Evolutionary conservation across 352 stramenopile species (phyloP).

Genomic region (Blastocystis sp.): DNA sequence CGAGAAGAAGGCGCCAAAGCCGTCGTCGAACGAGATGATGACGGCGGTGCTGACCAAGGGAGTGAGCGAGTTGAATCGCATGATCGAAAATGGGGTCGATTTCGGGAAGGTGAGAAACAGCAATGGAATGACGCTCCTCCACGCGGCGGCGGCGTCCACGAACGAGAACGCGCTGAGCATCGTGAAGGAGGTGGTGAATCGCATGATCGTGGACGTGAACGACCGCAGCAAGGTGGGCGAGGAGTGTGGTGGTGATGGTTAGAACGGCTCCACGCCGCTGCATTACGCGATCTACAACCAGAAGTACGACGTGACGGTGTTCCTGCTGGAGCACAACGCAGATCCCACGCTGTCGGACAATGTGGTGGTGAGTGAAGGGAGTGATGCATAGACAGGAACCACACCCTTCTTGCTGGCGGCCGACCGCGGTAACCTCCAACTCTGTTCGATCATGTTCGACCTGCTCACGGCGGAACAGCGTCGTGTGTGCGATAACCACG

Average conservation of each 20-base stretch:
- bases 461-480: background rate
- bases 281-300: conserved; percentile 61
- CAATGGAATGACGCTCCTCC: conserved; percentile 33
- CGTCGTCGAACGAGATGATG: background rate
- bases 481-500: background rate
- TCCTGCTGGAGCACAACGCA: conserved; percentile 14
- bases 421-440: background rate
- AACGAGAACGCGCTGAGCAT: background rate
- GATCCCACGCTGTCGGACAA: conserved; percentile 20
- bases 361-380: background rate
- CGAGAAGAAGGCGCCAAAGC: conserved; percentile 7
- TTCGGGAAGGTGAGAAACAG: conserved; percentile 4
- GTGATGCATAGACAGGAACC: background rate
- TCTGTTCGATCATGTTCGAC: background rate
- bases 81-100: conserved; percentile 5
- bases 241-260: background rate
- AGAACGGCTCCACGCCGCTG: background rate
- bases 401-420: conserved; percentile 19
- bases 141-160: conserved; percentile 13
- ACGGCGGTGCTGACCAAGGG: background rate
- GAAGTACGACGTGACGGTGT: background rate
- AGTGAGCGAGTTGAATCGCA: background rate
- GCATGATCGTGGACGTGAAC: conserved; percentile 31
- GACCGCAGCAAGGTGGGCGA: background rate
- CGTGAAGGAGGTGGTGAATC: background rate